Conservation (phyloP, 345 rosid species). For the Corchorus olitorius region DNA sequence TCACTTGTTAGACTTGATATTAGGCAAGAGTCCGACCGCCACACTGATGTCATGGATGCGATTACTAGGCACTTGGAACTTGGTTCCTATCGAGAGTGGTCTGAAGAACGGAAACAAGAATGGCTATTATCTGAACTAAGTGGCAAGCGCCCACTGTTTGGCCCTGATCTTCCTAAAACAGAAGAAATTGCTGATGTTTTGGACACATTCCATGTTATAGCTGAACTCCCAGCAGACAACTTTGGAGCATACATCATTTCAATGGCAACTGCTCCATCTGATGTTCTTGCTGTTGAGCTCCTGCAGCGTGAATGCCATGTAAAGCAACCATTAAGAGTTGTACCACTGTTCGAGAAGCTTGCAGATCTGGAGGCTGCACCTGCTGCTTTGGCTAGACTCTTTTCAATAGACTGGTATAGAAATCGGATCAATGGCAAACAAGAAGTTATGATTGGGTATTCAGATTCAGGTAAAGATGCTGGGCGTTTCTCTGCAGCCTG, state of each 20-base stretch:
- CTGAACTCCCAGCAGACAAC: slow-evolving; percentile 86
- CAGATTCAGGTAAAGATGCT: slow-evolving; percentile 98
- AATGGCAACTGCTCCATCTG: slow-evolving; percentile 97
- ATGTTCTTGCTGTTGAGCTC: slow-evolving; percentile 97
- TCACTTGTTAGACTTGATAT: slow-evolving; percentile 94
- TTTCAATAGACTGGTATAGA: slow-evolving; percentile 93
- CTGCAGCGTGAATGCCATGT: slow-evolving; percentile 95
- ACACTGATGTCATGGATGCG: slow-evolving; percentile 95
- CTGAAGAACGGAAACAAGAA: slow-evolving; percentile 79
- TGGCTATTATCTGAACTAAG: slow-evolving; percentile 93
- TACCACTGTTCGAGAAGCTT: slow-evolving; percentile 96
- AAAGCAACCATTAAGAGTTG: slow-evolving; percentile 88
- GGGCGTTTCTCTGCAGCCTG: slow-evolving; percentile 97
- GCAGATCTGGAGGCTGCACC: slow-evolving; percentile 99
- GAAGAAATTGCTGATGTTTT: slow-evolving; percentile 92
- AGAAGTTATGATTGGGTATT: slow-evolving; percentile 99
- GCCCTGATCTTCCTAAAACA: slow-evolving; percentile 92
- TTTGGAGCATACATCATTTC: slow-evolving; percentile 97
- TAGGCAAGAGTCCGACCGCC: slow-evolving; percentile 95
- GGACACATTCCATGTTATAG: slow-evolving; percentile 76
- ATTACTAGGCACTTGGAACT: slow-evolving; percentile 80
- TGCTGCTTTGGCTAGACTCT: slow-evolving; percentile 87
- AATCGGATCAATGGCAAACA: slow-evolving; percentile 89
- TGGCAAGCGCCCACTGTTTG: slow-evolving; percentile 90
- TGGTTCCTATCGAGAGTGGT: slow-evolving; percentile 90